Evolutionary conservation across 1,139 yeast genomes (phyloP), one percentile per base, ranked within the genome.

Genomic region (Insectozyma bohioensis): DNA sequence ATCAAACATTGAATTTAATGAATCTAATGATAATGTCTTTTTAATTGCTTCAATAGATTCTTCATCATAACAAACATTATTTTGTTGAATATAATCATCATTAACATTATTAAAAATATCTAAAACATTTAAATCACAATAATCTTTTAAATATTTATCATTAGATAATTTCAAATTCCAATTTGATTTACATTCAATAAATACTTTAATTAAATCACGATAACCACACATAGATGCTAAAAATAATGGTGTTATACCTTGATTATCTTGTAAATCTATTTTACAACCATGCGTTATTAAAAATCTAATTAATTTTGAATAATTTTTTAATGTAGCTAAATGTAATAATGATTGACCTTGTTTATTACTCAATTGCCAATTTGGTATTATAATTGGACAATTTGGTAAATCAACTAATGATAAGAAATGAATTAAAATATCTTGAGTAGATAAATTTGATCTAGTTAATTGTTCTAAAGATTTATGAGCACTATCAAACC

Each of bases 271-370:
- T 22, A 72, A 61, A 54, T 87, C 95, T 30, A 84, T 70, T 48
- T 85, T 75, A 20, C 95, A 90, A 4, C 97, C 97, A 49, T 78
- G 82, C 20, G 78, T 78, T 5, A 88, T 65, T 48, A 92, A 67
- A 27, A 80, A 78, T 24, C 74, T 65, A 12, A 80, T 74, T 36
- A 90, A 70, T 26, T 71, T 69, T 27, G 64, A 56, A 50, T 85
- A 86, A 26, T 88, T 88, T 55, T 83, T 78, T 42, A 84, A 59
- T 12, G 92, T 74, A 1, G 97, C 86, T 45, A 90, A 68, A 57
- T 90, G 97, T 44, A 90, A 64, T 68, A 90, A 71, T 0, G 95
- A 81, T 55, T 90, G 96, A 12, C 96, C 96, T 54, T 85, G 86
- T 14, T 61, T 51, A 42, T 87, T 88, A 46, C 90, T 76, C 43